Conservation (phyloP, 306 rosid species). For the Datisca glomerata region DNA sequence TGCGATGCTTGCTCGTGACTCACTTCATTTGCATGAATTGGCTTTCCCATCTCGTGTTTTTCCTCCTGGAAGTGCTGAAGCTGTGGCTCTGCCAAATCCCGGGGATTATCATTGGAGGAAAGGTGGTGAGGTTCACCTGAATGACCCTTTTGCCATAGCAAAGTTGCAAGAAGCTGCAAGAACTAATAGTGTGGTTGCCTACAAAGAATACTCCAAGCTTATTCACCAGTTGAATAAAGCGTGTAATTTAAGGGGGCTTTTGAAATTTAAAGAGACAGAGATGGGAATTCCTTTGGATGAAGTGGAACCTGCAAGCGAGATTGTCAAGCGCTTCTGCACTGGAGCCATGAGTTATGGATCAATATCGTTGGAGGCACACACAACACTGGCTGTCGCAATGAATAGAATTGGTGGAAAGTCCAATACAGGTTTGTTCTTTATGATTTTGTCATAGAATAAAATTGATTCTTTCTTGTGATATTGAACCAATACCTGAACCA, state of each 20-base stretch:
- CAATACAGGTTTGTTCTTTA: conserved; percentile 75
- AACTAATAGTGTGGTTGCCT: conserved; percentile 77
- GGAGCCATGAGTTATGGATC: conserved; percentile 99
- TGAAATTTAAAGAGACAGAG: conserved; percentile 59
- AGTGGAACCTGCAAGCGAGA: conserved; percentile 89
- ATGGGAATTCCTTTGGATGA: conserved; percentile 63
- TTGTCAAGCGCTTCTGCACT: conserved; percentile 92
- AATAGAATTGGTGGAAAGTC: conserved; percentile 94
- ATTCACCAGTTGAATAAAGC: conserved; percentile 81
- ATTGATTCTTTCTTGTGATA: no score
- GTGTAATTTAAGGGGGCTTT: conserved; percentile 85
- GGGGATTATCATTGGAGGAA: conserved; percentile 99
- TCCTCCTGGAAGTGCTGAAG: conserved; percentile 89
- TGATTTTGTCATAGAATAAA: no score
- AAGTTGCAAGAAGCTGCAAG: conserved; percentile 97
- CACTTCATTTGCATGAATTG: conserved; percentile 65
- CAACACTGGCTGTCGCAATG: conserved; percentile 87
- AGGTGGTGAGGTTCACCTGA: conserved; percentile 94
- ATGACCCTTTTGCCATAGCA: conserved; percentile 89
- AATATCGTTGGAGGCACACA: conserved; percentile 92
- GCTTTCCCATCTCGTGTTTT: conserved; percentile 78
- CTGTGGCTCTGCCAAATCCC: conserved; percentile 89
- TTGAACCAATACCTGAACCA: no score
- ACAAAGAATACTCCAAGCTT: conserved; percentile 78
- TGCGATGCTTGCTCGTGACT: conserved; percentile 78